phyloP scores from a whole-genome alignment of 2,329 filamentous ascomycete species.

The Penicillium sp. region DNA sequence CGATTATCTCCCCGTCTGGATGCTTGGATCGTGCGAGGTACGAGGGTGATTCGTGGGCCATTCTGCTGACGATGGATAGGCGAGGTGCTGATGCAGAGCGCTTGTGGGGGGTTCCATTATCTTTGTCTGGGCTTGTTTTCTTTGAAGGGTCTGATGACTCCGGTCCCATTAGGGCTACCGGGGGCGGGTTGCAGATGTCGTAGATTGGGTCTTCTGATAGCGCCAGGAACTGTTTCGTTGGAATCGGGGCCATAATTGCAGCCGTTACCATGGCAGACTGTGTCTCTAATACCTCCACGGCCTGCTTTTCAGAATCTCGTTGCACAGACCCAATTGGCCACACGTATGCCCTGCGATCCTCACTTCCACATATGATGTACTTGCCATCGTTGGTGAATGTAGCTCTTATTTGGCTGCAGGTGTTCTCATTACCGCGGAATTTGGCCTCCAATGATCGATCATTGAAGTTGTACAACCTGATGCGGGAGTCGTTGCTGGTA shows the following conservation, averaged over 20 bases:
- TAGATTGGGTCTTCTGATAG: slow-evolving; percentile 89
- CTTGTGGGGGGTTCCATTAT: slow-evolving; percentile 18
- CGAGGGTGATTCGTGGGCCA: slow-evolving; percentile 67
- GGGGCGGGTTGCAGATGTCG: slow-evolving; percentile 92
- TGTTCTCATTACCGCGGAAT: slow-evolving; percentile 86
- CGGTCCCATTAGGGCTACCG: slow-evolving; percentile 74
- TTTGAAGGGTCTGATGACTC: slow-evolving; percentile 56
- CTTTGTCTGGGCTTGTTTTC: slow-evolving; percentile 36
- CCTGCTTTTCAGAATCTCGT: slow-evolving; percentile 72
- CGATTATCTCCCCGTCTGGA: slow-evolving; percentile 79
- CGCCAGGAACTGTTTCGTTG: slow-evolving; percentile 72
- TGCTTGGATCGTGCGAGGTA: slow-evolving; percentile 77
- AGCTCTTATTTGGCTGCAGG: slow-evolving; percentile 84
- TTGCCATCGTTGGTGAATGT: slow-evolving; percentile 81
- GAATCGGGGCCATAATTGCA: slow-evolving; percentile 78
- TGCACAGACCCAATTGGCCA: slow-evolving; percentile 69
- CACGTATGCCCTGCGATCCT: slow-evolving; percentile 85
- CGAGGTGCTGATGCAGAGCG: slow-evolving; percentile 33
- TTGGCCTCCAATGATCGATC: slow-evolving; percentile 85
- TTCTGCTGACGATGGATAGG: slow-evolving; percentile 37
- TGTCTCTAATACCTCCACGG: slow-evolving; percentile 86
- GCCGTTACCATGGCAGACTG: slow-evolving; percentile 85
- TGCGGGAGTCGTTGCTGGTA: slow-evolving; percentile 90
- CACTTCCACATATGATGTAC: slow-evolving; percentile 88
- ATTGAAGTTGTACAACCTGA: slow-evolving; percentile 82